These are phyloP conservation scores for Escovopsis sp. DNA, from an alignment of 2,329 filamentous ascomycete genomes.

Conservation along the genomic window DNA sequence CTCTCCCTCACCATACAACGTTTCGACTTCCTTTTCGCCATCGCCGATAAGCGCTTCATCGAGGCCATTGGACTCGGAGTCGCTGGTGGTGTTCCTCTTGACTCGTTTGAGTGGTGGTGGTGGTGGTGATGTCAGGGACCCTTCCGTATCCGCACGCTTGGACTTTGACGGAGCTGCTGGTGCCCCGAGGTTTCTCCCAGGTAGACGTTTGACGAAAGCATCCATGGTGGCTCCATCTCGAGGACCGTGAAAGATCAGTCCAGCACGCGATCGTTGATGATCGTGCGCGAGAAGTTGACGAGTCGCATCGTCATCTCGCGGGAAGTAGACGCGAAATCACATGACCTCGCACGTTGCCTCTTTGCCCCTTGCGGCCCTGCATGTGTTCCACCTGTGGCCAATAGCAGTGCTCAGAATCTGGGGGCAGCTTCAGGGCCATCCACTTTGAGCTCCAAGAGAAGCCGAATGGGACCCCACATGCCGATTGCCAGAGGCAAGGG, in stretches of 20 bases:
- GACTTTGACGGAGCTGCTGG: not conserved
- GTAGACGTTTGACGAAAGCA: conserved; percentile 20
- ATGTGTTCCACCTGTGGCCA: no score
- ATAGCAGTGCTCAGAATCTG: no score
- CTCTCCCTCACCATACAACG: not conserved
- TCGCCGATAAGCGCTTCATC: not conserved
- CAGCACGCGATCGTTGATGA: not conserved
- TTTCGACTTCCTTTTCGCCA: not conserved
- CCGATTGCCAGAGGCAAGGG: no score
- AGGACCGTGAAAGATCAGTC: not conserved
- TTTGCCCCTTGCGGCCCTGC: no score
- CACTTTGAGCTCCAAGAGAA: no score
- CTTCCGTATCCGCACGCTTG: not conserved
- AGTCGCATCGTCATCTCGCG: not conserved
- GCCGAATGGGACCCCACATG: no score
- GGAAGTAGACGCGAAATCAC: conserved; percentile 4
- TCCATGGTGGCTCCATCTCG: conserved; percentile 18
- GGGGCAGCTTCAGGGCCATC: no score
- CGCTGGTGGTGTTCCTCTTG: conserved; percentile 14
- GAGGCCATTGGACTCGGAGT: conserved; percentile 12
- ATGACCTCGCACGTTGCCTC: not conserved
- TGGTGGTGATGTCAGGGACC: conserved; percentile 6
- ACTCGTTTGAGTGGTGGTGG: conserved; percentile 16
- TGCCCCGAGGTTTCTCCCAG: conserved; percentile 7
- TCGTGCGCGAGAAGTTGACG: not conserved